Evolutionary conservation across 345 rosid genomes (phyloP).

Genomic region (Eucalyptus curtisii): DNA sequence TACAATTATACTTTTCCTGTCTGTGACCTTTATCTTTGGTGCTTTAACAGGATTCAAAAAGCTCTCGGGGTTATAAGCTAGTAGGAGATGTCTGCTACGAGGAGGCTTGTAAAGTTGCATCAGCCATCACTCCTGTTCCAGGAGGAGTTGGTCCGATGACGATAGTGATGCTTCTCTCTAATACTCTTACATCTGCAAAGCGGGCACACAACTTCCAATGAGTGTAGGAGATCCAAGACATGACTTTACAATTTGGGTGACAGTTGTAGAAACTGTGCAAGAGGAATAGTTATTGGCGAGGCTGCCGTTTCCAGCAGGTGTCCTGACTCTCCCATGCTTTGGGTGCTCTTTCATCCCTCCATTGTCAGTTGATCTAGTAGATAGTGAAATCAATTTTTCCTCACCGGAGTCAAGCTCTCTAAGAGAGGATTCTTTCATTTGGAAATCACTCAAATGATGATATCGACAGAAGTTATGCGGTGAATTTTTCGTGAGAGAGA

Average conservation of each 20-base stretch:
- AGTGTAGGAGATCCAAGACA: background rate
- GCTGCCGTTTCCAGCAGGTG: background rate
- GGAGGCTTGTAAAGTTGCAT: constrained; percentile 65
- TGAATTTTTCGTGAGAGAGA: background rate
- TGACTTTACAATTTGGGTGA: background rate
- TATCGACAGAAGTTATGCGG: background rate
- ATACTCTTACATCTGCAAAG: constrained; percentile 73
- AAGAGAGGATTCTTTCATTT: background rate
- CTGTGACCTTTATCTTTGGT: background rate
- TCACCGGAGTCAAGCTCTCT: background rate
- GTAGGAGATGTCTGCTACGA: constrained; percentile 83
- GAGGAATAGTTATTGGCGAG: background rate
- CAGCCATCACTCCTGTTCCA: constrained; percentile 76
- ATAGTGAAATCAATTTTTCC: background rate
- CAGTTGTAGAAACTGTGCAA: background rate
- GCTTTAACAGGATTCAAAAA: constrained; percentile 34
- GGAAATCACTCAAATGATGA: background rate
- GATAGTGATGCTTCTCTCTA: constrained; percentile 79
- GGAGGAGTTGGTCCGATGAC: constrained; percentile 98
- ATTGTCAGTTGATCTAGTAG: background rate
- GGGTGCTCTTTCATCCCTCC: background rate
- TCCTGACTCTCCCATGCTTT: background rate
- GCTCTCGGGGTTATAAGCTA: constrained; percentile 51
- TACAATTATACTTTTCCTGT: background rate
- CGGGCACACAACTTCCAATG: constrained; percentile 40